Percentiles rank a stretch among this genome's conserved stretches.
phyloP scores from a whole-genome alignment of 1,284 basidiomycete genomes.

The Boletus smithii region DNA sequence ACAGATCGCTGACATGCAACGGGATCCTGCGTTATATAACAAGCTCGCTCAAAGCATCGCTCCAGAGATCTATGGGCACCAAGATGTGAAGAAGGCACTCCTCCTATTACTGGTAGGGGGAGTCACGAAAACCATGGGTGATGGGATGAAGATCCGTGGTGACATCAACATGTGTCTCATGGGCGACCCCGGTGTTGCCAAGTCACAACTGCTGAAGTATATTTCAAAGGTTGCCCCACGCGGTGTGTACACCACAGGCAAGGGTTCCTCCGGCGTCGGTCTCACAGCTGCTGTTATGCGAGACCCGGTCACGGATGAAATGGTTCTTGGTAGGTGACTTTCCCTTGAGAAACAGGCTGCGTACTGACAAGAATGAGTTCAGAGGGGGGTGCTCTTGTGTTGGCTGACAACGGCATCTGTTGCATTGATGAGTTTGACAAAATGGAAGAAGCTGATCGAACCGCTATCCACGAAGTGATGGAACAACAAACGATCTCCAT shows the following conservation, averaged over 20 bases:
- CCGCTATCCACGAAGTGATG: constrained; percentile 99
- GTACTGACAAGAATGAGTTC: constrained; percentile 10
- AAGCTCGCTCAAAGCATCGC: constrained; percentile 88
- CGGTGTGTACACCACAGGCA: constrained; percentile 97
- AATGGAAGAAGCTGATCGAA: constrained; percentile 98
- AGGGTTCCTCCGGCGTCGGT: constrained; percentile 97
- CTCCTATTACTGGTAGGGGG: constrained; percentile 92
- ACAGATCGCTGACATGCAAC: constrained; percentile 67
- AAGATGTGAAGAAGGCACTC: constrained; percentile 98
- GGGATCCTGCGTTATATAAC: constrained; percentile 80
- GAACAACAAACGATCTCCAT: constrained; percentile 99
- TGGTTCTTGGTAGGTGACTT: constrained; percentile 83
- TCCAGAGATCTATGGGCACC: constrained; percentile 97
- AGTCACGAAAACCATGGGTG: constrained; percentile 90
- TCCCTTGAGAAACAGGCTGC: not conserved
- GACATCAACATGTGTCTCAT: constrained; percentile 98
- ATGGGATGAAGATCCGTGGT: constrained; percentile 98
- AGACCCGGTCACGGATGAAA: constrained; percentile 98
- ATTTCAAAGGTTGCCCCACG: constrained; percentile 98
- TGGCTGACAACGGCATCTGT: constrained; percentile 99
- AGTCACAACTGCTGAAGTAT: constrained; percentile 97
- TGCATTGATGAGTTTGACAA: constrained; percentile 99
- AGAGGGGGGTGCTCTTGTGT: constrained; percentile 98
- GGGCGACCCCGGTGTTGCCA: constrained; percentile 99
- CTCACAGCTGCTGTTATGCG: constrained; percentile 98